Evolutionary conservation across 805 yeast species (phyloP).

Genomic region (Lachancea fermentati): DNA sequence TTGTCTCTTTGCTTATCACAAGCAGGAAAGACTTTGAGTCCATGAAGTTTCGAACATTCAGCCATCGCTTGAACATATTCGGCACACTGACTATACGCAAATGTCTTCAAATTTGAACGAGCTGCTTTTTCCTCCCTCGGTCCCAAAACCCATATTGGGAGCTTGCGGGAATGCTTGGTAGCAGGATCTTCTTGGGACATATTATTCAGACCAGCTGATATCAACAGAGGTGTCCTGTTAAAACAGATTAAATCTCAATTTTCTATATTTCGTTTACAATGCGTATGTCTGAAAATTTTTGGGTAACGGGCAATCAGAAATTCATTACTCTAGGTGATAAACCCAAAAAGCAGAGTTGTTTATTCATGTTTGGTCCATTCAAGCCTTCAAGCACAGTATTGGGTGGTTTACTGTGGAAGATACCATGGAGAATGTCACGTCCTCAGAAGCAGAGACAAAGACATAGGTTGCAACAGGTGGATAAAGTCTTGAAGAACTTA

Average conservation of each 20-base stretch:
- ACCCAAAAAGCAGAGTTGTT: no score
- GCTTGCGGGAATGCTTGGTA: slow-evolving; percentile 27
- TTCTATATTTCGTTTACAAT: not conserved
- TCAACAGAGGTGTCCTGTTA: not conserved
- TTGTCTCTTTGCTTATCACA: slow-evolving; percentile 55
- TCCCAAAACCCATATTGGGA: slow-evolving; percentile 72
- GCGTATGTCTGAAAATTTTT: not conserved
- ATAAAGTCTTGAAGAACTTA: slow-evolving; percentile 55
- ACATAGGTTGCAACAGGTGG: slow-evolving; percentile 76
- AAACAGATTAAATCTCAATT: not conserved
- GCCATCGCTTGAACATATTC: slow-evolving; percentile 61
- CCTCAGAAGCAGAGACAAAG: slow-evolving; percentile 82
- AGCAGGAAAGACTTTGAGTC: slow-evolving; percentile 59
- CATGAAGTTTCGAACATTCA: slow-evolving; percentile 57
- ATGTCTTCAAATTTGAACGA: slow-evolving; percentile 61
- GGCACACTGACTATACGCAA: slow-evolving; percentile 62
- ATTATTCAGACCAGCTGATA: not conserved
- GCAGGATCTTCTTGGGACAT: slow-evolving; percentile 11
- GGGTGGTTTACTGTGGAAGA: slow-evolving; percentile 47
- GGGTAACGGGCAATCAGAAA: no score
- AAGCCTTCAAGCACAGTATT: slow-evolving; percentile 22
- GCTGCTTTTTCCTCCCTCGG: slow-evolving; percentile 74
- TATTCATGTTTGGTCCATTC: slow-evolving; percentile 30
- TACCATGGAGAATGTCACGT: slow-evolving; percentile 71
- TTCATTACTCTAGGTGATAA: no score